Percentiles rank a stretch among this genome's conserved stretches.
Evolutionary conservation across 179 eudicot species (phyloP).

Genomic region (Beta lomatogona): DNA sequence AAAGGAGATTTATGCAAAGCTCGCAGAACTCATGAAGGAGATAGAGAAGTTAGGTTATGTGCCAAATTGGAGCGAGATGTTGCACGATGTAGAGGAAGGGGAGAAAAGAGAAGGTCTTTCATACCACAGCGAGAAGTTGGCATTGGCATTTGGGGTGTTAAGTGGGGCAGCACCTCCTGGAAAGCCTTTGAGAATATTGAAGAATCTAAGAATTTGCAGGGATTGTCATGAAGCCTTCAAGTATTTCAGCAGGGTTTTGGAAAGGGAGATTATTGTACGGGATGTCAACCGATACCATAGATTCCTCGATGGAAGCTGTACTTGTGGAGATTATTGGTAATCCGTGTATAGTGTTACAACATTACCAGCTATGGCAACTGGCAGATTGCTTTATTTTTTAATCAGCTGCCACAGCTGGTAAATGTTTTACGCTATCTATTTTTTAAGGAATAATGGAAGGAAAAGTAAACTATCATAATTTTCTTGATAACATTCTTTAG

Average conservation of each 20-base stretch:
- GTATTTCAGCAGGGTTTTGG: conserved; percentile 51
- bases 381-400: conserved; percentile 1
- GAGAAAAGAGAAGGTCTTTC: conserved; percentile 60
- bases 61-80: conserved; percentile 47
- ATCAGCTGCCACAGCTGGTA: conserved; percentile 37
- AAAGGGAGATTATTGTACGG: conserved; percentile 60
- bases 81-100: conserved; percentile 52
- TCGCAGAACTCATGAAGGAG: conserved; percentile 50
- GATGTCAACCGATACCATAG: conserved; percentile 64
- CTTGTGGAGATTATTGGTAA: conserved; percentile 67
- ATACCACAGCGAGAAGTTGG: conserved; percentile 66
- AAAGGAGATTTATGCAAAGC: conserved; percentile 47
- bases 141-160: conserved; percentile 61
- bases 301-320: conserved; percentile 54
- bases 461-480: conserved; percentile 10
- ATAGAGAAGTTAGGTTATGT: conserved; percentile 55
- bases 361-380: conserved; percentile 20
- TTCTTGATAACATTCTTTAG: conserved; percentile 14
- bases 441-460: neutral
- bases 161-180: conserved; percentile 54
- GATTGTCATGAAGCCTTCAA: conserved; percentile 69
- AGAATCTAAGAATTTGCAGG: conserved; percentile 62
- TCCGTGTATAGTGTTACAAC: neutral
- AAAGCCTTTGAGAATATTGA: conserved; percentile 61
- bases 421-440: conserved; percentile 12